Conservation (phyloP, 495 filamentous ascomycete genomes). For the Neurospora sp. region DNA sequence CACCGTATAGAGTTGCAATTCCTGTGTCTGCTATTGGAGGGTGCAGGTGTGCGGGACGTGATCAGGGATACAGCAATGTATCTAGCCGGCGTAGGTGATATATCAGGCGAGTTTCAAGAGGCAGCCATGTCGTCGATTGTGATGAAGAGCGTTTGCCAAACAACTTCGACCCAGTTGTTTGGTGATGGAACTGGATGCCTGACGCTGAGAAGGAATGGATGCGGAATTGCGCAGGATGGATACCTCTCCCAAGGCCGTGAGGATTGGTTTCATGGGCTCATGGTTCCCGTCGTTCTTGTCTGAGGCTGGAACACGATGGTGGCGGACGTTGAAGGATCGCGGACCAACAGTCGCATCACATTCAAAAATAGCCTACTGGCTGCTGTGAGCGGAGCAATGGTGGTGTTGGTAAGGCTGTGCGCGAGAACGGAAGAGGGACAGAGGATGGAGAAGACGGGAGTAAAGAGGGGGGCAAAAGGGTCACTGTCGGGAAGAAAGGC, state of each 20-base stretch:
- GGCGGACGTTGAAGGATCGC: neutral
- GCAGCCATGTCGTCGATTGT: neutral
- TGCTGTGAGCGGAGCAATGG: neutral
- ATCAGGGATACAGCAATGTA: neutral
- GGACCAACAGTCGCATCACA: neutral
- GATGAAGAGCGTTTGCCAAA: neutral
- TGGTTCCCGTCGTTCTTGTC: neutral
- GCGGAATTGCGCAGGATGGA: neutral
- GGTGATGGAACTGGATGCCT: neutral
- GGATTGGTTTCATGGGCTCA: neutral
- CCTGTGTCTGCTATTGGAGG: neutral
- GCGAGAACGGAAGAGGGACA: neutral
- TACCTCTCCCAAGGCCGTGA: neutral
- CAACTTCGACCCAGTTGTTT: neutral
- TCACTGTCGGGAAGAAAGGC: neutral
- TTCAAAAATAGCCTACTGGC: neutral
- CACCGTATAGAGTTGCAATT: neutral
- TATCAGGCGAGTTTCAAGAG: neutral
- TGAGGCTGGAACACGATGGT: neutral
- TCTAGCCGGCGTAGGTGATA: neutral
- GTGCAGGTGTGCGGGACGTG: neutral
- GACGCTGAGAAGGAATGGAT: neutral
- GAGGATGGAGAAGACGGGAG: neutral
- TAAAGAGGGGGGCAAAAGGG: neutral
- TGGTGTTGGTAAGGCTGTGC: neutral